Evolutionary conservation across 495 filamentous ascomycete genomes (phyloP), one percentile per base, ranked within the genome.

Genomic region (Tricharina praecox): DNA sequence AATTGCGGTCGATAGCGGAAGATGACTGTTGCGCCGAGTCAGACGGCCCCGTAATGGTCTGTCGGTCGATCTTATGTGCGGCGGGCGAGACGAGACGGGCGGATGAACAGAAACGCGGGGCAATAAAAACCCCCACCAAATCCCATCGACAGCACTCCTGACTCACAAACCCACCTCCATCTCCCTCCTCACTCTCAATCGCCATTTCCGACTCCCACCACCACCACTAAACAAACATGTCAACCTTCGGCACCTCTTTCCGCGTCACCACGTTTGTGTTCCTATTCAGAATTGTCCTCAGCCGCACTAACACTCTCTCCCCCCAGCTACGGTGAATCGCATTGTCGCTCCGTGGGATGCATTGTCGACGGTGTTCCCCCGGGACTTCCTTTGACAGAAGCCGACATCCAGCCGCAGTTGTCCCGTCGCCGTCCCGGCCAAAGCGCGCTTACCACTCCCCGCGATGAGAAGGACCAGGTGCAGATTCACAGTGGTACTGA

Each of bases 401-500:
- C 68, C 49, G 86, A 94, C 62, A 90, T 97, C 59, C 90, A 97
- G 66, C 82, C 85, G 34, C 90, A 95, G 65, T 79, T 97, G 75
- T 92, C 80, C 23, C 78, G 92, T 49, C 72, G 90, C 49, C 74
- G 90, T 34, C 90, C 90, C 9, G 90, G 90, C 33, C 92, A 97
- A 64, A 84, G 77, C 56, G 78, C 76, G 35, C 75, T 97, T 54
- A 87, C 85, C 3, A 97, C 90, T 23, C 90, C 92, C 28, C 77
- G 90, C 30, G 74, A 96, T 59, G 90, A 97, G 65, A 87, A 87
- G 62, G 90, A 97, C 65, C 64, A 72, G 23, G 88, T 96, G 2
- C 70, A 83, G 56, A 96, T 97, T 60, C 85, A 95, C 60, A 92
- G 85, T 2, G 90, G 90, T 38, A 93, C 85, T 2, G 92, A 96